A percentile compares a stretch with the other conserved stretches of the same genome.
These are phyloP conservation scores for Cladophialophora yegresii DNA, from an alignment of 2,329 filamentous ascomycete species.

Conservation along the genomic window DNA sequence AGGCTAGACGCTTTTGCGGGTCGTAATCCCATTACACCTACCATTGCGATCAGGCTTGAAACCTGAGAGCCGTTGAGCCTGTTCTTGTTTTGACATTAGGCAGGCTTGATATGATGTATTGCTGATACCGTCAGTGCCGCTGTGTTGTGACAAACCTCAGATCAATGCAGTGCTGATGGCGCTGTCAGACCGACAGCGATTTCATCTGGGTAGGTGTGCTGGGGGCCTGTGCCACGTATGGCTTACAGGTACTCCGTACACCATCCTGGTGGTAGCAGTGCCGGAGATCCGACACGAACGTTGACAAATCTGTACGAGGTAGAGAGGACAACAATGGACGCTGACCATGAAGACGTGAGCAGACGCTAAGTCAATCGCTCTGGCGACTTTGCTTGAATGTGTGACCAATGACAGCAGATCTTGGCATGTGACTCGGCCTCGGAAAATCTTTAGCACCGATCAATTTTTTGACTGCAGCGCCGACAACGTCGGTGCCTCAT, in stretches of 20 bases:
- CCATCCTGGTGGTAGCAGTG: not conserved
- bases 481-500: not conserved
- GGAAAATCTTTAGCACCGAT: not conserved
- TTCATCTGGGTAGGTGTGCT: no score
- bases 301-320: not conserved
- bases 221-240: not conserved
- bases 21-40: constrained; percentile 16
- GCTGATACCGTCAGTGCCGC: not conserved
- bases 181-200: not conserved
- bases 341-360: not conserved
- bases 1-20: constrained; percentile 12
- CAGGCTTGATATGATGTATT: not conserved
- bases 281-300: not conserved
- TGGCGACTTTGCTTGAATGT: not conserved
- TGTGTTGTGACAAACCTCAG: not conserved
- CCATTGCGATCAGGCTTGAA: not conserved
- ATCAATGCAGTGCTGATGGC: not conserved
- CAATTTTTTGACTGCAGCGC: constrained; percentile 4
- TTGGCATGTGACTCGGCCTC: not conserved
- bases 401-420: not conserved
- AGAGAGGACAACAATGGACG: not conserved
- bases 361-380: not conserved
- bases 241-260: not conserved
- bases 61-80: not conserved
- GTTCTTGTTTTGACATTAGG: not conserved